Percentiles rank a stretch among this genome's conserved stretches.
Evolutionary conservation across 2,329 filamentous ascomycete species (phyloP).

Genomic region (Alternaria arborescens): DNA sequence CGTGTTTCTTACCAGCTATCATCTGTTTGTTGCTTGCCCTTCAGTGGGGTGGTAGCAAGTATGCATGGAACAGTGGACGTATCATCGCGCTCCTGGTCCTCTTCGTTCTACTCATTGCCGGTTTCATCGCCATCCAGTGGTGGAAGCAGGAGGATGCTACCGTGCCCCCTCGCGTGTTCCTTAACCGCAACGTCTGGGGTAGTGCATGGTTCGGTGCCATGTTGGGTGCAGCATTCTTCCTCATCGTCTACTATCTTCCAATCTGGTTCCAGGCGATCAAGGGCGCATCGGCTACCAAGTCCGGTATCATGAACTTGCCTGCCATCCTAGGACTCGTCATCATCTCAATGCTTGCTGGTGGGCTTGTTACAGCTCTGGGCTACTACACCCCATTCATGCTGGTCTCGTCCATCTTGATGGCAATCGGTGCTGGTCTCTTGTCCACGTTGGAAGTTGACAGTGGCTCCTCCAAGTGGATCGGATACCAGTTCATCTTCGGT

Average conservation of each 20-base stretch:
- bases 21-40: constrained; percentile 60
- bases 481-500: constrained; percentile 53
- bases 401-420: constrained; percentile 52
- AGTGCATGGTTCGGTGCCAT: constrained; percentile 52
- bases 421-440: constrained; percentile 58
- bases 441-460: constrained; percentile 54
- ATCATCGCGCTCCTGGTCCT: constrained; percentile 59
- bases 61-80: constrained; percentile 54
- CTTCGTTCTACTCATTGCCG: constrained; percentile 53
- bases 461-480: constrained; percentile 49
- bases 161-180: constrained; percentile 57
- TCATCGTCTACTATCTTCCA: constrained; percentile 56
- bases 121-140: constrained; percentile 55
- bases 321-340: constrained; percentile 57
- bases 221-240: constrained; percentile 56
- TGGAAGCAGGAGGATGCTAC: constrained; percentile 57
- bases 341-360: constrained; percentile 53
- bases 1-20: constrained; percentile 56
- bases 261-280: constrained; percentile 63
- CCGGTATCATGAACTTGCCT: constrained; percentile 59
- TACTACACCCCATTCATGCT: constrained; percentile 63
- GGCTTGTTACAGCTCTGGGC: constrained; percentile 52
- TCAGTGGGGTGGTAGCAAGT: constrained; percentile 61
- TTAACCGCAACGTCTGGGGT: constrained; percentile 56
- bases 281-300: constrained; percentile 55